These are phyloP conservation scores for Pseudogymnoascus sp. DNA, from an alignment of 2,329 filamentous ascomycete species.

Conservation along the genomic window DNA sequence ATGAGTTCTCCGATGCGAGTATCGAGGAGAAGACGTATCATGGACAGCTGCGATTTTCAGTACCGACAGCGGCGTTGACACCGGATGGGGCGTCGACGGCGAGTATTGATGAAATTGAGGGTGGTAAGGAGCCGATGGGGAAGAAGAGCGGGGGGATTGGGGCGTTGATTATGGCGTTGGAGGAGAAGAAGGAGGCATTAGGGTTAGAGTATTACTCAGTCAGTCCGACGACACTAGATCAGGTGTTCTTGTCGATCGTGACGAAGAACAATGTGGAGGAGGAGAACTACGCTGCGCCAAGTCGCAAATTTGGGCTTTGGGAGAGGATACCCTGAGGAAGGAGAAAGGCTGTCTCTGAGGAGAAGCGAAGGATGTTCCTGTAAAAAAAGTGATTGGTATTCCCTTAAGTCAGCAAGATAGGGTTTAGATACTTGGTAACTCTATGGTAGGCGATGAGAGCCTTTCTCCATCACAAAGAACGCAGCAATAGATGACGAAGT, in stretches of 20 bases:
- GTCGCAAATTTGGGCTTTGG: neutral
- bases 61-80: constrained; percentile 41
- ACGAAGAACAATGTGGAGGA: constrained; percentile 71
- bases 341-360: neutral
- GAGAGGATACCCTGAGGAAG: neutral
- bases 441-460: too few species aligned
- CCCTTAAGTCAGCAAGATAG: too few species aligned
- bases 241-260: constrained; percentile 84
- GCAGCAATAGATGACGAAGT: too few species aligned
- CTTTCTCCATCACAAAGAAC: too few species aligned
- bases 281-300: constrained; percentile 46
- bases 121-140: constrained; percentile 8
- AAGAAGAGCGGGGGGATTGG: constrained; percentile 47
- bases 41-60: constrained; percentile 76
- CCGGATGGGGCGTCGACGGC: constrained; percentile 4
- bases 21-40: constrained; percentile 73
- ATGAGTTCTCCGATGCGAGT: constrained; percentile 54
- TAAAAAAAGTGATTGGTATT: neutral
- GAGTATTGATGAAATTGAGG: constrained; percentile 24
- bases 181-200: constrained; percentile 60
- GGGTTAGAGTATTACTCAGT: constrained; percentile 83
- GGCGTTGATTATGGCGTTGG: constrained; percentile 63
- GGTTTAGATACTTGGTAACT: too few species aligned
- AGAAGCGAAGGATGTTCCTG: neutral
- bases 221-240: constrained; percentile 77